Evolutionary conservation across 2,329 filamentous ascomycete species (phyloP).

Genomic region (Lecanicillium sp.): DNA sequence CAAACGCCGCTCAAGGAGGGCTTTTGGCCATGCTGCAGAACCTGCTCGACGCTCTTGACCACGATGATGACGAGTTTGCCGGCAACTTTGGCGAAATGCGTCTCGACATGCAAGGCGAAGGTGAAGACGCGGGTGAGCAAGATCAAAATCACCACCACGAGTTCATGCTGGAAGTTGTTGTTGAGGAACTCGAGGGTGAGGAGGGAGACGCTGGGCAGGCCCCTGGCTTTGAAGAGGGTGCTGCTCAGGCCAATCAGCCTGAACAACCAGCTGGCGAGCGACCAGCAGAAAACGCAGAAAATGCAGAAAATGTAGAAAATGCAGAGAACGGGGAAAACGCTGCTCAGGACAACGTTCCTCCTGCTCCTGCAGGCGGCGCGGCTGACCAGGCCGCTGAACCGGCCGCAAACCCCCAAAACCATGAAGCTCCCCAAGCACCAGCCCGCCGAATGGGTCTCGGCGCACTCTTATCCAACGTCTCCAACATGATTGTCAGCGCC

Average conservation of each 20-base stretch:
- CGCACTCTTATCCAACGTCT: conserved; percentile 30
- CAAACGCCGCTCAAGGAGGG: conserved; percentile 15
- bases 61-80: conserved; percentile 17
- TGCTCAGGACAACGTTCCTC: too few relatives aligned
- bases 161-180: conserved; percentile 25
- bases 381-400: conserved; percentile 9
- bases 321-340: too few relatives aligned
- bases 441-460: conserved; percentile 24
- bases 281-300: conserved; percentile 4
- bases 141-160: conserved; percentile 16
- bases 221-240: conserved; percentile 19
- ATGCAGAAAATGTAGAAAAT: too few relatives aligned
- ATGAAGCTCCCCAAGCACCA: conserved; percentile 26
- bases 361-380: not conserved
- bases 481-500: conserved; percentile 42
- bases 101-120: conserved; percentile 2
- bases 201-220: conserved; percentile 32
- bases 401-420: conserved; percentile 13
- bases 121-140: conserved; percentile 13
- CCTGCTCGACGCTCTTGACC: conserved; percentile 27
- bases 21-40: conserved; percentile 27
- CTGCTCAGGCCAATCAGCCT: conserved; percentile 13
- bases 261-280: conserved; percentile 5
- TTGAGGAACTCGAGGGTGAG: conserved; percentile 26
- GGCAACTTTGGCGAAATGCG: conserved; percentile 1